Conservation (phyloP, 2,329 filamentous ascomycete species). For the Botrytis tulipae region DNA sequence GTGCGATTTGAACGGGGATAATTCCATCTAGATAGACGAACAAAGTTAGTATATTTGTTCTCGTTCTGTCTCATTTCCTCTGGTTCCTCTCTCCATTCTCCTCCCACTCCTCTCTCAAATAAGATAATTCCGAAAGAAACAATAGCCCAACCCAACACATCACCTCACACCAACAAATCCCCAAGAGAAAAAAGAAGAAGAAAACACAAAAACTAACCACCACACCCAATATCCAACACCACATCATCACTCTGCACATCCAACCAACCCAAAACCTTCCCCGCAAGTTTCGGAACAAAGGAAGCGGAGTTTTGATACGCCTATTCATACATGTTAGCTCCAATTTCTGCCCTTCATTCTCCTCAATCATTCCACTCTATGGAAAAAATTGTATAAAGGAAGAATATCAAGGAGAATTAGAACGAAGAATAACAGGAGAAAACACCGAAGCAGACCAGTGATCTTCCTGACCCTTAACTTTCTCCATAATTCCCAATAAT, state of each 20-base stretch:
- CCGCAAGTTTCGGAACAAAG: constrained; percentile 62
- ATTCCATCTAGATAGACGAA: constrained; percentile 52
- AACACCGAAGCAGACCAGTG: constrained; percentile 43
- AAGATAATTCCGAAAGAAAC: not conserved
- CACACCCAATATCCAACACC: constrained; percentile 63
- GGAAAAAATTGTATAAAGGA: not conserved
- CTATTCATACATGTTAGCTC: constrained; percentile 16
- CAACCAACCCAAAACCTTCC: constrained; percentile 57
- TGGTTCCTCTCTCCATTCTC: accelerated
- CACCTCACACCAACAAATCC: not conserved
- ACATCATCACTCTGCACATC: constrained; percentile 56
- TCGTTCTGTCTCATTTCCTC: accelerated
- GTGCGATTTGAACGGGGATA: constrained; percentile 54
- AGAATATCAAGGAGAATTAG: not conserved
- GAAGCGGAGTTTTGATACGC: constrained; percentile 60
- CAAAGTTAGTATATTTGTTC: not conserved
- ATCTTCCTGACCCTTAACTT: constrained; percentile 32
- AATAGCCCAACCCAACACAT: not conserved
- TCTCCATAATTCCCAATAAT: not conserved
- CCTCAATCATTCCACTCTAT: not conserved
- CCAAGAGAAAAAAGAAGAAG: no score
- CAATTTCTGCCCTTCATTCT: not conserved
- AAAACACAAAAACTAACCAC: constrained; percentile 32
- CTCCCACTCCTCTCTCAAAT: not conserved
- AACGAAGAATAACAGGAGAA: accelerated